A percentile compares a stretch with the other conserved stretches of the same genome.
phyloP scores from a whole-genome alignment of 2,329 filamentous ascomycete genomes.

The Arthroderma uncinatum region DNA sequence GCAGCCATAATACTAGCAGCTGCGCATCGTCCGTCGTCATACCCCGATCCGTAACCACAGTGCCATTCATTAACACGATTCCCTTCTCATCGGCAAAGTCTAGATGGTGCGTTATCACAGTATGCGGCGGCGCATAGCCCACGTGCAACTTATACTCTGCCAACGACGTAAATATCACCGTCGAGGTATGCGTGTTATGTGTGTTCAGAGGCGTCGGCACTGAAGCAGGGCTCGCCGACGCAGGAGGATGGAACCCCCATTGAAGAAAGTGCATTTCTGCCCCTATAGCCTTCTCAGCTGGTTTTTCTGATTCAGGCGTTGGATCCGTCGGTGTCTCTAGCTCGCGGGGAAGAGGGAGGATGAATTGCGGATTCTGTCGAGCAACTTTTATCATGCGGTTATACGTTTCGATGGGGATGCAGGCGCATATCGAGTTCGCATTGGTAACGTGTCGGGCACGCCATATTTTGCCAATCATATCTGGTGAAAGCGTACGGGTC shows the following conservation, averaged over 20 bases:
- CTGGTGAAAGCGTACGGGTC: slow-evolving; percentile 56
- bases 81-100: slow-evolving; percentile 66
- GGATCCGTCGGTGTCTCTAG: slow-evolving; percentile 22
- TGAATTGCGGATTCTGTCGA: slow-evolving; percentile 69
- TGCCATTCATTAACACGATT: slow-evolving; percentile 75
- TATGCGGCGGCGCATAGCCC: slow-evolving; percentile 84
- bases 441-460: slow-evolving; percentile 70
- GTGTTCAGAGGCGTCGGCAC: slow-evolving; percentile 25
- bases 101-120: slow-evolving; percentile 81
- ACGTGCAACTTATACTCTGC: slow-evolving; percentile 86
- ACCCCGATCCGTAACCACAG: slow-evolving; percentile 63
- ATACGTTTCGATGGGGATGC: slow-evolving; percentile 66
- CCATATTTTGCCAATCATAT: slow-evolving; percentile 84
- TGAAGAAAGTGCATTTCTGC: slow-evolving; percentile 95
- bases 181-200: slow-evolving; percentile 48
- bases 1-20: slow-evolving; percentile 84
- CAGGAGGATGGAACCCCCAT: slow-evolving; percentile 74
- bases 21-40: slow-evolving; percentile 70
- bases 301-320: slow-evolving; percentile 43
- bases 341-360: slow-evolving; percentile 62
- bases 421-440: slow-evolving; percentile 68
- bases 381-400: slow-evolving; percentile 59
- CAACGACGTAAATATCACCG: slow-evolving; percentile 85
- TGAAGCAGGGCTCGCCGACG: slow-evolving; percentile 29
- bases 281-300: slow-evolving; percentile 22